Percentiles rank a stretch among this genome's conserved stretches.
phyloP scores from a whole-genome alignment of 495 filamentous ascomycete species.

The Aspergillus conjunctus region DNA sequence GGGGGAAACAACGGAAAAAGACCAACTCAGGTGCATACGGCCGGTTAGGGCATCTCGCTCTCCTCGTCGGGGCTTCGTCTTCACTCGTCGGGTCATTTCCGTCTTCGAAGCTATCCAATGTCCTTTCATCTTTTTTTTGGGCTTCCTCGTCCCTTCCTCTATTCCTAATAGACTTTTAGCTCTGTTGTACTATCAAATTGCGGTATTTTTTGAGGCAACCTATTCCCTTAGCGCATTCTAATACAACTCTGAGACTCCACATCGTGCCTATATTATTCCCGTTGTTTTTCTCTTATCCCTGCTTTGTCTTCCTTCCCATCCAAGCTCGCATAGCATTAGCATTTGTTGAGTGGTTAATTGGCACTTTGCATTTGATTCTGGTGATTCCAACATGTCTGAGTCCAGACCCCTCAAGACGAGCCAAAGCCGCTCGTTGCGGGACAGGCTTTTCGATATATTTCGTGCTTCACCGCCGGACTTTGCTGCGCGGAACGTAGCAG shows the following conservation, averaged over 20 bases:
- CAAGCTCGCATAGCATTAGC: neutral
- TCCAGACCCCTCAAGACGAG: constrained; percentile 31
- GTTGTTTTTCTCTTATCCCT: constrained; percentile 1
- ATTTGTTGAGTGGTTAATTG: neutral
- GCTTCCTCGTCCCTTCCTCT: no score
- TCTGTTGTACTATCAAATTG: no score
- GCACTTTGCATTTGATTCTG: constrained; percentile 5
- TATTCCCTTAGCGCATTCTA: no score
- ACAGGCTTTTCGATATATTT: constrained; percentile 42
- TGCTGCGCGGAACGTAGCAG: constrained; percentile 13
- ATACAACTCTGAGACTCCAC: neutral
- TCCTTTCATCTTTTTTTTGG: no score
- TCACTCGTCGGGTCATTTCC: no score
- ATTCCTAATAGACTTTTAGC: no score
- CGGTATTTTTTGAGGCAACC: no score
- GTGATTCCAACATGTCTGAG: constrained; percentile 32
- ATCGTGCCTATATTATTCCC: neutral
- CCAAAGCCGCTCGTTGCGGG: constrained; percentile 36
- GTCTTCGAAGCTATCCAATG: no score
- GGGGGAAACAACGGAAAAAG: neutral
- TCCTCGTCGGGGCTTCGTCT: neutral
- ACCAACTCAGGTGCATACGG: neutral
- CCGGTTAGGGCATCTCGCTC: neutral
- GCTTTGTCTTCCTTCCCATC: neutral
- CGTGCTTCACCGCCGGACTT: constrained; percentile 23